Percentiles rank a stretch among this genome's conserved stretches.
Evolutionary conservation across 305 asterid genomes (phyloP).

Genomic region (Lippia alba): DNA sequence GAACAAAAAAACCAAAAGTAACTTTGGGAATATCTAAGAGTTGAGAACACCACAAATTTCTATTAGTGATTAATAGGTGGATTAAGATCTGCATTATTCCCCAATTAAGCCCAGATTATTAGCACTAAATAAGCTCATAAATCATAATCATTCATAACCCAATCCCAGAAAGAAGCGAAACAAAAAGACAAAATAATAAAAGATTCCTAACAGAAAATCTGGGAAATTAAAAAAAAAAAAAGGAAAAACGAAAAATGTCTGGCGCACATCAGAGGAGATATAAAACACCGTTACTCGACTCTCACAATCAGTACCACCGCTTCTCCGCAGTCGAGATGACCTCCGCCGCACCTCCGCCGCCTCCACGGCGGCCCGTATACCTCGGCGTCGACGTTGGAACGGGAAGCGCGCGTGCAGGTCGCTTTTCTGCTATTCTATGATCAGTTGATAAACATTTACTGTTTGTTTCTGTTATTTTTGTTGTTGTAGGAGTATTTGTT

Average conservation of each 20-base stretch:
- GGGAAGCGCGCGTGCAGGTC: conserved; percentile 99
- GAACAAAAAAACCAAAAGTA: no score
- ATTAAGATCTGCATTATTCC: conserved; percentile 5
- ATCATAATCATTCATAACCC: conserved; percentile 17
- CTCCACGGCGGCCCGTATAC: conserved; percentile 55
- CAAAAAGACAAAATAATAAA: neutral
- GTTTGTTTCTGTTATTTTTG: conserved; percentile 20
- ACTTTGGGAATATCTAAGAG: no score
- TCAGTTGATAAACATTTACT: conserved; percentile 2
- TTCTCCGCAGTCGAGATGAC: conserved; percentile 66
- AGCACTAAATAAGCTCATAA: neutral
- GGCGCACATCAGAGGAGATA: conserved; percentile 45
- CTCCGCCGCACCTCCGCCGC: conserved; percentile 49
- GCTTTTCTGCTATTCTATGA: conserved; percentile 12
- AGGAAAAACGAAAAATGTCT: conserved; percentile 34
- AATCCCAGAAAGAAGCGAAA: neutral
- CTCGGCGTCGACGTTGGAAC: conserved; percentile 99
- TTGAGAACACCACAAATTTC: no score
- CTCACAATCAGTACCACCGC: conserved; percentile 36
- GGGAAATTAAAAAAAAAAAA: neutral
- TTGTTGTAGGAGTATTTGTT: neutral
- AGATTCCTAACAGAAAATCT: neutral
- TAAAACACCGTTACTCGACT: conserved; percentile 31
- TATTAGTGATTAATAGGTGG: neutral
- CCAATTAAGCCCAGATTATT: neutral